Base-by-base conservation (phyloP, 306 rosid species). In the Quercus aquifolioides region DNA sequence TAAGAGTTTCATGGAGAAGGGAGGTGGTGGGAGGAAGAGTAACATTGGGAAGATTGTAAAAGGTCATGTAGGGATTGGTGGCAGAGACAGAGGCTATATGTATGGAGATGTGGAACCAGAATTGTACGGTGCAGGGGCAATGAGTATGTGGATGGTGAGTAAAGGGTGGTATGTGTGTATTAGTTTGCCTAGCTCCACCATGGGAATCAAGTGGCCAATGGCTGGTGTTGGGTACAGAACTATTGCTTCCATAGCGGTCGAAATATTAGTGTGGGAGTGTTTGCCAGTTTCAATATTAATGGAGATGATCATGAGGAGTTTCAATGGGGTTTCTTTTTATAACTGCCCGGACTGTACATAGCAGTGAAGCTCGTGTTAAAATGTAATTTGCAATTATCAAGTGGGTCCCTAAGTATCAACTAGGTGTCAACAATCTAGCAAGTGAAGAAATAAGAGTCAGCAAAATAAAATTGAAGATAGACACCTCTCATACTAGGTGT, bases 141-240 rank as follows among this genome's bases (percentile, higher is more conserved):
- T 62, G 67, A 87, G 85, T 51, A 89, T 30, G 38, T 78, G 85
- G 60, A 86, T 55, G 72, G 80, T 33, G 3, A 80, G 4, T 5
- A 85, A 88, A 86, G 89, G 87, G 1, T 77, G 62, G 65, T 41
- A 78, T 6, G 78, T n/a, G 11, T 79, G 43, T 11, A 86, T 77
- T 79, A 83, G 38, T 35, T 77, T 83, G 70, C 87, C 86, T 19
- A 80, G 74, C 74, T 86, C 85, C 4, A 83, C 77, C 79, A 76
- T 83, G 58, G 89, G 52, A 6, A 86, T 57, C 25, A 86, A 43
- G 64, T 86, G 89, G 20, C 89, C 83, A 7, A 78, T 74, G 0
- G 79, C 54, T 12, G 89, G 83, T 11, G 83, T 21, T 25, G 89
- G 85, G 80, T 83, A 86, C 4, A 86, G 71, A 77, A 86, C 83